A percentile compares a stretch with the other conserved stretches of the same genome.
These are phyloP conservation scores for Raffaelea albimanens DNA, from an alignment of 2,329 filamentous ascomycete species.

Conservation along the genomic window DNA sequence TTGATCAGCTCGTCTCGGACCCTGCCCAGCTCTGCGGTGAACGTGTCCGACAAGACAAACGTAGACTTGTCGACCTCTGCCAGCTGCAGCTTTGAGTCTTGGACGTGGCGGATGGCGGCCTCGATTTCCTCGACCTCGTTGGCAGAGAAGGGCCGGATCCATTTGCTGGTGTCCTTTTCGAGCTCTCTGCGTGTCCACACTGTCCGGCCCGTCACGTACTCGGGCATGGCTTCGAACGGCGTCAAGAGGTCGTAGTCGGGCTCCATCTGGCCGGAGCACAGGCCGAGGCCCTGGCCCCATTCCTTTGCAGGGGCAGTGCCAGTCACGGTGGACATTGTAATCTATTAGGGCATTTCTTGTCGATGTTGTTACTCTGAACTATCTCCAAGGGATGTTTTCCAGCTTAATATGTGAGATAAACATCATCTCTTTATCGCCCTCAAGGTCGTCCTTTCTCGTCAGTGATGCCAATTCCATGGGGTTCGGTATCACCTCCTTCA, in stretches of 20 bases:
- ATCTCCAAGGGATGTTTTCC: too few species aligned
- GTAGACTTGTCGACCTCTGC: background rate
- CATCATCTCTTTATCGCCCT: too few species aligned
- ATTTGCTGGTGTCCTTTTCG: background rate
- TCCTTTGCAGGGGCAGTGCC: background rate
- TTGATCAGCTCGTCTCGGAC: conserved; percentile 1
- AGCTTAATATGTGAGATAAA: too few species aligned
- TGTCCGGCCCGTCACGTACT: background rate
- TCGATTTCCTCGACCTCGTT: background rate
- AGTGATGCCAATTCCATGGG: too few species aligned
- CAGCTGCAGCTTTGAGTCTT: background rate
- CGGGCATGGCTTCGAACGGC: conserved; percentile 1
- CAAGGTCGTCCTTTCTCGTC: too few species aligned
- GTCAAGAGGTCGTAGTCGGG: background rate
- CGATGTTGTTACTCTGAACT: too few species aligned
- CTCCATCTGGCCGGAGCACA: conserved; percentile 1
- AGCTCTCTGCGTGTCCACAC: conserved; percentile 1
- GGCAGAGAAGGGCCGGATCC: background rate
- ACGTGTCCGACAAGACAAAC: background rate
- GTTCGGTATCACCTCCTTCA: too few species aligned
- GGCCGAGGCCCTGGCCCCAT: background rate
- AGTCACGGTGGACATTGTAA: background rate
- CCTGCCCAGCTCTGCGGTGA: background rate
- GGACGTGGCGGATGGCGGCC: background rate
- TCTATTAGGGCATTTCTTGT: too few species aligned